phyloP scores from a whole-genome alignment of 805 yeast genomes.

The Lipomyces sp. region DNA sequence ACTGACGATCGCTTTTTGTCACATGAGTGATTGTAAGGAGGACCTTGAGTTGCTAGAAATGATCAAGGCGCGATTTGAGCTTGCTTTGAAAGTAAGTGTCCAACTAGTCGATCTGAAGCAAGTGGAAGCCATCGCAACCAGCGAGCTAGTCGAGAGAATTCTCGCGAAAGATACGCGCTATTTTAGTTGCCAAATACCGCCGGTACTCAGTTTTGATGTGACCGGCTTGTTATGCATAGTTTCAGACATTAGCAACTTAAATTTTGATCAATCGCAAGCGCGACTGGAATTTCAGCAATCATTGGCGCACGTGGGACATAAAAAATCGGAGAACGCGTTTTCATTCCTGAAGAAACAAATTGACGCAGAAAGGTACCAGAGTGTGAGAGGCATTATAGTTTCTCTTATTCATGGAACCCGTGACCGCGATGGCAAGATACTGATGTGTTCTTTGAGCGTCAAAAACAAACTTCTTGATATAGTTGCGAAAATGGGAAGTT shows the following conservation, averaged over 20 bases:
- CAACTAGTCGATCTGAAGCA: neutral
- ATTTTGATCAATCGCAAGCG: constrained; percentile 5
- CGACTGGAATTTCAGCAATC: constrained; percentile 14
- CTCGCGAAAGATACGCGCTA: constrained; percentile 13
- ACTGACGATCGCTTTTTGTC: constrained; percentile 9
- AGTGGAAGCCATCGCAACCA: neutral
- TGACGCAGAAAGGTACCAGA: constrained; percentile 14
- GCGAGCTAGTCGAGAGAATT: neutral
- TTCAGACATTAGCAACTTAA: constrained; percentile 28
- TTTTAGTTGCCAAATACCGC: constrained; percentile 20
- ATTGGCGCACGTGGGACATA: constrained; percentile 10
- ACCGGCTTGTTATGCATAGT: constrained; percentile 24
- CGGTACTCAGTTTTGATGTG: constrained; percentile 26
- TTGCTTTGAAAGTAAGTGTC: constrained; percentile 2
- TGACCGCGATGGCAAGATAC: neutral
- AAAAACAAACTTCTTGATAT: constrained; percentile 20
- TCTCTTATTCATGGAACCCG: neutral
- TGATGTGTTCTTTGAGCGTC: constrained; percentile 17
- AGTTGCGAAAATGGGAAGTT: constrained; percentile 28
- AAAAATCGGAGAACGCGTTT: constrained; percentile 30
- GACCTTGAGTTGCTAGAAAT: constrained; percentile 5
- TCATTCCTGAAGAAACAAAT: constrained; percentile 24
- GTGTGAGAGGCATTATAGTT: constrained; percentile 7
- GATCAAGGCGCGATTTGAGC: constrained; percentile 1
- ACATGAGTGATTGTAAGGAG: neutral